phyloP scores from a whole-genome alignment of 768 basidiomycete genomes.

The Fomitopsis serialis region DNA sequence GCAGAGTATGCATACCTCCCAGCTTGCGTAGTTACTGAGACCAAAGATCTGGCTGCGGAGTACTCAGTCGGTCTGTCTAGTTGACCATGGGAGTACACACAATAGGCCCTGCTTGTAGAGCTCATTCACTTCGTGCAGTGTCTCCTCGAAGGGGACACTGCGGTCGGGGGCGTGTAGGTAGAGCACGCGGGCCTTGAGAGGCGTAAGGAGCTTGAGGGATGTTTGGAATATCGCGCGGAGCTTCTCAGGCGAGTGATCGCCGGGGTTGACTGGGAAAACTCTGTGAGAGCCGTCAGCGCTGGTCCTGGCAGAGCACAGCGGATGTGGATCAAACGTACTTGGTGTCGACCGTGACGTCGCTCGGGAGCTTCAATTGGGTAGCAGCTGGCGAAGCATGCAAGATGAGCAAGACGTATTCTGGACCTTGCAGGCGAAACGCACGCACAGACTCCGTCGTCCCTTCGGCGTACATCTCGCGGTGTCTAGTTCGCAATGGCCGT shows the following conservation, averaged over 20 bases:
- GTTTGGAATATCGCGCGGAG: slow-evolving; percentile 40
- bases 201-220: slow-evolving; percentile 41
- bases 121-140: slow-evolving; percentile 46
- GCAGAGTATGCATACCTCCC: slow-evolving; percentile 36
- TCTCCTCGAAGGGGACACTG: slow-evolving; percentile 50
- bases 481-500: slow-evolving; percentile 44
- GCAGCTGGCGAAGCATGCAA: background rate
- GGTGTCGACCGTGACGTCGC: slow-evolving; percentile 39
- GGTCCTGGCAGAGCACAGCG: background rate
- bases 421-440: background rate
- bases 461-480: slow-evolving; percentile 42
- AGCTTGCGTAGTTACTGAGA: slow-evolving; percentile 53
- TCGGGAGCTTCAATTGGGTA: slow-evolving; percentile 35
- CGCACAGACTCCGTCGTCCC: slow-evolving; percentile 52
- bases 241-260: slow-evolving; percentile 35
- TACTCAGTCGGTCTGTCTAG: too few relatives aligned
- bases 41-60: slow-evolving; percentile 48
- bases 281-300: slow-evolving; percentile 19
- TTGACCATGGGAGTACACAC: slow-evolving; percentile 24
- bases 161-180: slow-evolving; percentile 62
- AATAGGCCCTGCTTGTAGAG: slow-evolving; percentile 55
- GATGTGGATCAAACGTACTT: slow-evolving; percentile 28
- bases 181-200: slow-evolving; percentile 42
- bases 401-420: background rate
- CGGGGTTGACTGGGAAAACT: slow-evolving; percentile 34